Evolutionary conservation across 306 rosid genomes (phyloP), one percentile per base, ranked within the genome.

Genomic region (Cucurbita pepo): DNA sequence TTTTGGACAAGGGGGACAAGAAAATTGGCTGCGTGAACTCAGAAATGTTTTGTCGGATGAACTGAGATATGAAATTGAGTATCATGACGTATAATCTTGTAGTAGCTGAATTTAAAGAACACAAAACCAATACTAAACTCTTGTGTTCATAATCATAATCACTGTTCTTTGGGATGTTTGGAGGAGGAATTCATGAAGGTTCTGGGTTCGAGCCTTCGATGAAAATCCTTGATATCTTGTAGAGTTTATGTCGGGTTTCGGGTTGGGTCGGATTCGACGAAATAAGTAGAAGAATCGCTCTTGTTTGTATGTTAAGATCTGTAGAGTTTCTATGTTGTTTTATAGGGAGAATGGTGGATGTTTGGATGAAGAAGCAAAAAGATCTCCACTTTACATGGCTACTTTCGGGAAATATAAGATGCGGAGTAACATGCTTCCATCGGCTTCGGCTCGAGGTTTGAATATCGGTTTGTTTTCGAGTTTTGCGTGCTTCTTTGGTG

Each of bases 371-470:
- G 44, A 16, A 62, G 38, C 80, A 60, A 71, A 63, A 56, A 78
- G 53, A 54, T 57, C 25, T 34, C 64, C 79, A 71, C 34, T 15
- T 25, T 37, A 75, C 22, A 77, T 51, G 62, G 66, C 37, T 73
- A 41, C 56, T 43, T 21, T 55, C 65, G 60, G 45, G 12, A 75
- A 75, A 38, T 72, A 47, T 56, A 78, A 81, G 21, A 80, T 48
- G 70, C 66, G 21, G 69, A 52, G 63, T 43, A 43, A 54, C 63
- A 54, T 76, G 12, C 43, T 83, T 36, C 65, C 85, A 56, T 79
- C 80, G 69, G 70, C 81, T 80, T 83, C 87, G 19, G 74, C 81
- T 6, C 84, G 80, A 76, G 93, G 97, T 86, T 30, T 30, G 77
- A 61, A 21, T 45, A 48, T n/a, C 77, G 62, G 74, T 56, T 19